Base-by-base conservation (phyloP, 176 grass and related monocot genomes). In the Eremochloa ophiuroides region DNA sequence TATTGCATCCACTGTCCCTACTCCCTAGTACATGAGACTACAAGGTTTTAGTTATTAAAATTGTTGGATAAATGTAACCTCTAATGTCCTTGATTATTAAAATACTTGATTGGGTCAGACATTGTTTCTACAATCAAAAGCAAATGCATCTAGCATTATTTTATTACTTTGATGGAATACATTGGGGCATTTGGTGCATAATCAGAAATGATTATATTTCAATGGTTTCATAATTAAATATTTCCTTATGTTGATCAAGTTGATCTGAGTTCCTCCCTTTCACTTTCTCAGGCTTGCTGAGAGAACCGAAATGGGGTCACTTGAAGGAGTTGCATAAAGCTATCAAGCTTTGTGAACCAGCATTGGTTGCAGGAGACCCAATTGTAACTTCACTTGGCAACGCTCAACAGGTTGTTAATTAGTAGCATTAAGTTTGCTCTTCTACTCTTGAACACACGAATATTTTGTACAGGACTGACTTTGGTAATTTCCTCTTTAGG, bases 261-360 rank as follows among this genome's bases (percentile, higher is more conserved):
- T 86, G 33, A 85, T 61, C 47, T 51, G 60, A 80, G 39, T 40
- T 59, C 62, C 26, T 12, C 58, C 39, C 4, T 14, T 71, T 75
- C 0, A 26, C 80, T 80, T 61, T 76, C 44, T 65, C 80, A 99
- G 96, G 96, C 34, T 82, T 99, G 28, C 70, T 95, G 87, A 95
- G 96, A 91, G 87, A 99, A 89, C 96, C 93, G 86, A 95, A 95
- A 88, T 99, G 96, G 96, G 88, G 93, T 59, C 96, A 99, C 86
- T 87, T 99, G 74, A 99, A 80, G 73, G 93, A 99, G 73, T 86
- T 99, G 73, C 96, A 99, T 80, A 90, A 86, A 75, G 93, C 93
- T 56, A 95, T 99, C 69, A 99, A 99, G 73, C 82, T 99, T 79
- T 99, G 93, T 10, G 96, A 99, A 88, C 79, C 93, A 73, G 88